A percentile compares a stretch with the other conserved stretches of the same genome.
Conservation (phyloP, 768 basidiomycete genomes). For the Lactarius trivialis region DNA sequence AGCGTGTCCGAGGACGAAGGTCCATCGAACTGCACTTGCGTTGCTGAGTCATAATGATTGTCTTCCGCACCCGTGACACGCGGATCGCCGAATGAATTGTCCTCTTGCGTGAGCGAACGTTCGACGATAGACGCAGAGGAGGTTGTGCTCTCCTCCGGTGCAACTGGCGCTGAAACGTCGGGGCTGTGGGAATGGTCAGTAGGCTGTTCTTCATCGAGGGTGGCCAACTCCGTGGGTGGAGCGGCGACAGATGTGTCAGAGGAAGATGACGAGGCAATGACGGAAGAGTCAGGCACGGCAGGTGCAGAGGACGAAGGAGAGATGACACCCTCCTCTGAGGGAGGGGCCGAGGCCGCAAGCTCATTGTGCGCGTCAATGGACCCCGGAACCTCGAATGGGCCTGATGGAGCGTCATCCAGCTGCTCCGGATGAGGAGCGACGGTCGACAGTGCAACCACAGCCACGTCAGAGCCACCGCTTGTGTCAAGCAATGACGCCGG, state of each 20-base stretch:
- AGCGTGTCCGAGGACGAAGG: constrained; percentile 19
- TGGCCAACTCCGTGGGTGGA: constrained; percentile 21
- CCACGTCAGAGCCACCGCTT: constrained; percentile 11
- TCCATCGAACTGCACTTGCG: constrained; percentile 19
- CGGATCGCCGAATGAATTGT: constrained; percentile 2
- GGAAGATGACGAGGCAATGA: constrained; percentile 20
- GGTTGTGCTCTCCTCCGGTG: constrained; percentile 18
- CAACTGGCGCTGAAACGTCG: constrained; percentile 16
- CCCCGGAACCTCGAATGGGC: constrained; percentile 8
- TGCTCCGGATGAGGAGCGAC: constrained; percentile 20
- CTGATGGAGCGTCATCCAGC: constrained; percentile 9
- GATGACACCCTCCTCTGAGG: constrained; percentile 16
- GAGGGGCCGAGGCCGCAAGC: constrained; percentile 14
- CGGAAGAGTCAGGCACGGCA: constrained; percentile 17
- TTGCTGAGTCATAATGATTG: constrained; percentile 15
- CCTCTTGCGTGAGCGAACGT: constrained; percentile 15
- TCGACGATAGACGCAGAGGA: constrained; percentile 14
- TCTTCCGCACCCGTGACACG: constrained; percentile 12
- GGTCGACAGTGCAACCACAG: constrained; percentile 2
- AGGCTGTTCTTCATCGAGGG: constrained; percentile 20
- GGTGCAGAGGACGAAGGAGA: constrained; percentile 22
- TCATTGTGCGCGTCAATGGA: constrained; percentile 10
- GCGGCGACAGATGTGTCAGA: constrained; percentile 21
- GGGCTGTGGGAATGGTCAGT: constrained; percentile 23
- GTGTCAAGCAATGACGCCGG: constrained; percentile 2